A percentile compares a stretch with the other conserved stretches of the same genome.
Evolutionary conservation across 306 rosid genomes (phyloP).

Genomic region (Quercus cerris): DNA sequence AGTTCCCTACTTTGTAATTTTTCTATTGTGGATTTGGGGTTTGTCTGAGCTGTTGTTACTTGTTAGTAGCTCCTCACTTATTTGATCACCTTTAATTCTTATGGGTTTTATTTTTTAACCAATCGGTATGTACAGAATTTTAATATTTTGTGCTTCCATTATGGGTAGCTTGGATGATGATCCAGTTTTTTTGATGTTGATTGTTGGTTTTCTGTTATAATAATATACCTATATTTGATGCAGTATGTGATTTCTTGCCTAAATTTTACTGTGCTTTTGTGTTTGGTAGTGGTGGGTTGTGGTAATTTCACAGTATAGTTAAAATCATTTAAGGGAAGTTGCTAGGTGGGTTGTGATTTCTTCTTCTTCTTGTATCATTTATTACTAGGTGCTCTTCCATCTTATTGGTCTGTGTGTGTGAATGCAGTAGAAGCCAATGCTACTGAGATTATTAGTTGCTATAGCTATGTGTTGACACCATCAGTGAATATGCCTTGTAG

Average conservation of each 20-base stretch:
- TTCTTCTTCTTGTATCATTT: no score
- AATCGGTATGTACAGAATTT: neutral
- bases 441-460: no score
- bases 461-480: no score
- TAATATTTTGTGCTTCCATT: neutral
- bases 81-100: neutral
- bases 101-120: neutral
- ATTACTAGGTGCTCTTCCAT: no score
- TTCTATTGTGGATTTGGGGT: neutral
- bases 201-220: neutral
- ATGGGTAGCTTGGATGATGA: neutral
- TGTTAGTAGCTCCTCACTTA: neutral
- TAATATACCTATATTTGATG: neutral
- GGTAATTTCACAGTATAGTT: neutral
- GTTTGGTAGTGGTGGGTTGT: slow-evolving; percentile 3
- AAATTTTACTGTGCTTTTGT: neutral
- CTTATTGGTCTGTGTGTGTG: no score
- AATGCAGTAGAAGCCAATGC: no score
- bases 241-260: neutral
- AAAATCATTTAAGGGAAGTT: neutral
- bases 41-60: neutral
- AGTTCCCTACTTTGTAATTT: neutral
- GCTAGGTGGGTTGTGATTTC: neutral
- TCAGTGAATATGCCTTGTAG: no score
- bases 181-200: neutral